Conservation (phyloP, 2,329 filamentous ascomycete genomes). For the Colletotrichum sp. region DNA sequence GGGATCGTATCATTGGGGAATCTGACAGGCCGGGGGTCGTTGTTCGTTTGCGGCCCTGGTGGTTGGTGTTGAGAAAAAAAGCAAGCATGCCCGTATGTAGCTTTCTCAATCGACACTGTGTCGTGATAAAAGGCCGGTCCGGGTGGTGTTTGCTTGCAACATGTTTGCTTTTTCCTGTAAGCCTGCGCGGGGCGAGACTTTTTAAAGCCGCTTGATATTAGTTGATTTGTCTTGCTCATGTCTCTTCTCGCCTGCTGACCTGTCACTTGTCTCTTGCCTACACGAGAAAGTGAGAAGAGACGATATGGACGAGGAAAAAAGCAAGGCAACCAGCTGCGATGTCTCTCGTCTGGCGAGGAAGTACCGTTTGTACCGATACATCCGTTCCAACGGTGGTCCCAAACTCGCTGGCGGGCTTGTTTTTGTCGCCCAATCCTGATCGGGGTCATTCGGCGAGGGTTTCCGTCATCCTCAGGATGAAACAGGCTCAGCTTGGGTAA, state of each 20-base stretch:
- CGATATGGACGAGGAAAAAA: not conserved
- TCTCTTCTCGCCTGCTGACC: slow-evolving; percentile 7
- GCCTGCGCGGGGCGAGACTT: not conserved
- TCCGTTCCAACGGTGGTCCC: not conserved
- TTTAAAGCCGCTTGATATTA: slow-evolving; percentile 1
- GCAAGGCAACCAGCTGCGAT: not conserved
- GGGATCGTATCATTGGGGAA: not conserved
- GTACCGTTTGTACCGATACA: slow-evolving; percentile 10
- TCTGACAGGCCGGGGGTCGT: slow-evolving; percentile 8
- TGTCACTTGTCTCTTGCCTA: slow-evolving; percentile 8
- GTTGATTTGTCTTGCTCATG: slow-evolving; percentile 4
- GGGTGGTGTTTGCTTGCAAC: not conserved
- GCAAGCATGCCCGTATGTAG: slow-evolving; percentile 1
- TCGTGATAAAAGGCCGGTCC: not conserved
- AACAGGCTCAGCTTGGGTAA: not conserved
- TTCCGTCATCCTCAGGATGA: slow-evolving; percentile 2
- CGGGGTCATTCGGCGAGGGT: slow-evolving; percentile 2
- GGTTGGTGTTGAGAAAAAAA: not conserved
- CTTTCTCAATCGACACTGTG: not conserved
- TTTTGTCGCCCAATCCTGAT: not conserved
- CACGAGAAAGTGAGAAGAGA: slow-evolving; percentile 6
- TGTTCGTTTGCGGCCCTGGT: not conserved
- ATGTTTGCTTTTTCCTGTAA: slow-evolving; percentile 11
- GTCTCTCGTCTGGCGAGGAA: not conserved
- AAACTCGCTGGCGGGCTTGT: not conserved